phyloP scores from a whole-genome alignment of 768 basidiomycete species.

The Lentinula aciculospora region DNA sequence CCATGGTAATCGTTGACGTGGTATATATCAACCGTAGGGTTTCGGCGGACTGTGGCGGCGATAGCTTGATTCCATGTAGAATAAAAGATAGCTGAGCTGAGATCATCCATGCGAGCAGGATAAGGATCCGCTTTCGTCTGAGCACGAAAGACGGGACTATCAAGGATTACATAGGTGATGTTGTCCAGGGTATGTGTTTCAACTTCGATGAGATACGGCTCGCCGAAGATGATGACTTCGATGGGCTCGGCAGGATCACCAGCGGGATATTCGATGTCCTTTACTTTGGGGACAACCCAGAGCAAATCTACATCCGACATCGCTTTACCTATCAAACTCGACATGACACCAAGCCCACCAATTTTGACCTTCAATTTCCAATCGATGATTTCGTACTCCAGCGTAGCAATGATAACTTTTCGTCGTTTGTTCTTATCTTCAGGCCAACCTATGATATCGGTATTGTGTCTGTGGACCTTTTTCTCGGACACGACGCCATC shows the following conservation, averaged over 20 bases:
- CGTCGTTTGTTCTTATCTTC: conserved; percentile 89
- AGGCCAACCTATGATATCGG: conserved; percentile 91
- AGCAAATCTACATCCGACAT: conserved; percentile 95
- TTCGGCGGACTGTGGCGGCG: conserved; percentile 82
- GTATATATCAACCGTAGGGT: conserved; percentile 88
- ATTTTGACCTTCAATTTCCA: conserved; percentile 99
- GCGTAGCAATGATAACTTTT: conserved; percentile 86
- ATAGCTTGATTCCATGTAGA: conserved; percentile 99
- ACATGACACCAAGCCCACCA: conserved; percentile 97
- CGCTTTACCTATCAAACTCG: conserved; percentile 94
- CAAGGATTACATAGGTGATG: conserved; percentile 91
- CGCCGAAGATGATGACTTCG: conserved; percentile 95
- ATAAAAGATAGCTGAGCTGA: conserved; percentile 95
- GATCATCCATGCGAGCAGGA: conserved; percentile 95
- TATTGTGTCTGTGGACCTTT: conserved; percentile 53
- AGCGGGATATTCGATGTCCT: conserved; percentile 88
- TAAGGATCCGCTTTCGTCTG: conserved; percentile 96
- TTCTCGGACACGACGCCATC: conserved; percentile 70
- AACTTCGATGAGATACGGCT: conserved; percentile 93
- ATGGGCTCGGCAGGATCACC: conserved; percentile 92
- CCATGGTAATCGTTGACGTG: conserved; percentile 97
- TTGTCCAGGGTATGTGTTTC: conserved; percentile 92
- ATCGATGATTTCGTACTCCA: conserved; percentile 96
- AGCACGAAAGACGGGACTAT: conserved; percentile 94
- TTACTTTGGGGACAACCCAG: conserved; percentile 94